These are phyloP conservation scores for Chaetomium olivaceum DNA, from an alignment of 2,329 filamentous ascomycete genomes.

Conservation along the genomic window DNA sequence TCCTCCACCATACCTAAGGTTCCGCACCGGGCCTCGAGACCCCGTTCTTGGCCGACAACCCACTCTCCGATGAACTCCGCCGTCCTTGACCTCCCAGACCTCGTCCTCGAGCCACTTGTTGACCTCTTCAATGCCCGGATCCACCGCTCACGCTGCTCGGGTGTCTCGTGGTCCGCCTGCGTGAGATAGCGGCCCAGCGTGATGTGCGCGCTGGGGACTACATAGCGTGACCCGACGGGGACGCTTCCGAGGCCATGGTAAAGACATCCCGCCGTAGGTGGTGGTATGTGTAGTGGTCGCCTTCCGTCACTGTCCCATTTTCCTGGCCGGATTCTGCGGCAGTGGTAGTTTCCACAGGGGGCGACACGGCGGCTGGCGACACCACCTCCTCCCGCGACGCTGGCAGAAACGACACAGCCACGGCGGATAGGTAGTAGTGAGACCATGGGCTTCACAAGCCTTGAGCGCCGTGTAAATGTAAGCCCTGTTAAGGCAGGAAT, in stretches of 20 bases:
- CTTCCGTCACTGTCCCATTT: slow-evolving; percentile 10
- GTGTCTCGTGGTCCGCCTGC: slow-evolving; percentile 62
- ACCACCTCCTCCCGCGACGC: slow-evolving; percentile 61
- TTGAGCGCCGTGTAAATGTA: slow-evolving; percentile 65
- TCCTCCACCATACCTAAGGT: slow-evolving; percentile 81
- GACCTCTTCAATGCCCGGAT: slow-evolving; percentile 70
- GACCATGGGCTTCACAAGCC: slow-evolving; percentile 78
- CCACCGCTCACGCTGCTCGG: slow-evolving; percentile 62
- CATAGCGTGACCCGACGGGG: slow-evolving; percentile 75
- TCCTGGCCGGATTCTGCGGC: slow-evolving; percentile 39
- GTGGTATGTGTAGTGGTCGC: slow-evolving; percentile 79
- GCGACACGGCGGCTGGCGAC: slow-evolving; percentile 44
- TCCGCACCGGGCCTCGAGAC: slow-evolving; percentile 74
- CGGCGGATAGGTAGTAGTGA: slow-evolving; percentile 80
- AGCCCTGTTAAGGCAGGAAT: slow-evolving; percentile 65
- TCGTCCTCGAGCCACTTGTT: slow-evolving; percentile 72
- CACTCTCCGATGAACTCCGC: slow-evolving; percentile 65
- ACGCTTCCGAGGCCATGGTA: slow-evolving; percentile 60
- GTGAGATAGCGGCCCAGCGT: slow-evolving; percentile 81
- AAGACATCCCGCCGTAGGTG: slow-evolving; percentile 83
- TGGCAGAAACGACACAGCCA: slow-evolving; percentile 85
- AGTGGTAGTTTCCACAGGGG: slow-evolving; percentile 35
- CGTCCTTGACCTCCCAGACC: slow-evolving; percentile 62
- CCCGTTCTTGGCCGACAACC: slow-evolving; percentile 83
- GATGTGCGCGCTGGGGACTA: slow-evolving; percentile 86